Conservation (phyloP, 2,329 filamentous ascomycete genomes). For the Sphaerostilbella broomeana region DNA sequence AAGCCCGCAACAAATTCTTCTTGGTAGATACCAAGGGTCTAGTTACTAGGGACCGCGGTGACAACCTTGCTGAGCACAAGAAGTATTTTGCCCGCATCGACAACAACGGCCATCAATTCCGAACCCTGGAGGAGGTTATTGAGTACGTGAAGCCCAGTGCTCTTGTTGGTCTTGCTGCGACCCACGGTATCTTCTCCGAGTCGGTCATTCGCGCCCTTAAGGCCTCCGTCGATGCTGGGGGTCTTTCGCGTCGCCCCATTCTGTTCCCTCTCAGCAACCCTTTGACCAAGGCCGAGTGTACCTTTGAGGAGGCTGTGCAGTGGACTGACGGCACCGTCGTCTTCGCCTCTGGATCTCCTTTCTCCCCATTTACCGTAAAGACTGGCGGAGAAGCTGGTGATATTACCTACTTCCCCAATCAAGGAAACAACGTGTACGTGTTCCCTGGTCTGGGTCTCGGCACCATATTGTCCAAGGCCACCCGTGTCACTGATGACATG, state of each 20-base stretch:
- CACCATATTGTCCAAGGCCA: conserved; percentile 83
- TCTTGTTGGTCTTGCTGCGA: conserved; percentile 88
- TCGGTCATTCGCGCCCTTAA: conserved; percentile 68
- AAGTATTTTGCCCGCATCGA: conserved; percentile 62
- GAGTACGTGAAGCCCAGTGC: conserved; percentile 94
- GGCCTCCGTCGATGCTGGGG: conserved; percentile 55
- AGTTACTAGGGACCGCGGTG: conserved; percentile 86
- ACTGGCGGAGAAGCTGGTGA: conserved; percentile 45
- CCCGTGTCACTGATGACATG: conserved; percentile 87
- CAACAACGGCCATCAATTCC: conserved; percentile 63
- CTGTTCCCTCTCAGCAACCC: conserved; percentile 97
- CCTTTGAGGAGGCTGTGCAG: conserved; percentile 85
- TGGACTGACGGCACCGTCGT: conserved; percentile 87
- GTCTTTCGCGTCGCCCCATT: conserved; percentile 71
- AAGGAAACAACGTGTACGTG: conserved; percentile 85
- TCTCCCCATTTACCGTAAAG: conserved; percentile 65
- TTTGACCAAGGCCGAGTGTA: conserved; percentile 93
- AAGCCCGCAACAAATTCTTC: conserved; percentile 88
- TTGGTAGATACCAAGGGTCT: conserved; percentile 96
- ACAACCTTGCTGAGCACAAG: conserved; percentile 88
- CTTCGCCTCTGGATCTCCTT: conserved; percentile 93
- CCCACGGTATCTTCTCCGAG: conserved; percentile 90
- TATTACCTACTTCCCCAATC: conserved; percentile 68
- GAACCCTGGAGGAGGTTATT: conserved; percentile 81
- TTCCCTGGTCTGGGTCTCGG: conserved; percentile 95